Conservation (phyloP, 2,329 filamentous ascomycete species). For the Alternaria angustiovoidea region DNA sequence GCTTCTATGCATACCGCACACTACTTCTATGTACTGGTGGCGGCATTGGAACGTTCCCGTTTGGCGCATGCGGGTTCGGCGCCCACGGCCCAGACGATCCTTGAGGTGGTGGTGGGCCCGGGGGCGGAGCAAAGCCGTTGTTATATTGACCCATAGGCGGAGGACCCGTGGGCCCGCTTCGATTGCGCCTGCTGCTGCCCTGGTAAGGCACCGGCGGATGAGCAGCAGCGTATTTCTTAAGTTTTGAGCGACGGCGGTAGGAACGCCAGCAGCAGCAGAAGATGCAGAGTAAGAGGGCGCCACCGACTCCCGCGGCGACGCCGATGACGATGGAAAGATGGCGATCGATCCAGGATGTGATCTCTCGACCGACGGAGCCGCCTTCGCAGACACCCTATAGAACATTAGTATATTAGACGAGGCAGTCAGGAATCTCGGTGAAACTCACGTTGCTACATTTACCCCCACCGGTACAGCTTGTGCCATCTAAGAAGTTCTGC, state of each 20-base stretch:
- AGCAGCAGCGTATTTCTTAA: slow-evolving; percentile 28
- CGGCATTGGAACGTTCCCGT: slow-evolving; percentile 17
- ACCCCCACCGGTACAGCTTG: slow-evolving; percentile 81
- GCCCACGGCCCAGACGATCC: slow-evolving; percentile 3
- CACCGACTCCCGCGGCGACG: slow-evolving; percentile 74
- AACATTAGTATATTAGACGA: slow-evolving; percentile 13
- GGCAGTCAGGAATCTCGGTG: background rate
- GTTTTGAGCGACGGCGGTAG: slow-evolving; percentile 46
- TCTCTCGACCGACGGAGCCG: slow-evolving; percentile 72
- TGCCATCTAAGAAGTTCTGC: slow-evolving; percentile 95
- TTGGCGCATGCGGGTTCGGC: slow-evolving; percentile 6
- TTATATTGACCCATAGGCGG: slow-evolving; percentile 13
- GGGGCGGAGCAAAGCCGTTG: slow-evolving; percentile 7
- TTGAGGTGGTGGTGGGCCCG: background rate
- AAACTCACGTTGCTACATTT: slow-evolving; percentile 72
- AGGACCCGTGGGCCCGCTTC: background rate
- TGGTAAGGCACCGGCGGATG: slow-evolving; percentile 18
- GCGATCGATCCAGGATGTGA: slow-evolving; percentile 76
- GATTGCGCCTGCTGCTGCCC: slow-evolving; percentile 1
- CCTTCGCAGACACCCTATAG: slow-evolving; percentile 75
- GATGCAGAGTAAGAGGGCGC: slow-evolving; percentile 71
- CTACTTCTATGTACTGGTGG: slow-evolving; percentile 24
- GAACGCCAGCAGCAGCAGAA: slow-evolving; percentile 71
- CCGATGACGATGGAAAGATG: slow-evolving; percentile 87
- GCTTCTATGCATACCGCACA: slow-evolving; percentile 27